Evolutionary conservation across 441 rosid genomes (phyloP).

Genomic region (Capsella rubella): DNA sequence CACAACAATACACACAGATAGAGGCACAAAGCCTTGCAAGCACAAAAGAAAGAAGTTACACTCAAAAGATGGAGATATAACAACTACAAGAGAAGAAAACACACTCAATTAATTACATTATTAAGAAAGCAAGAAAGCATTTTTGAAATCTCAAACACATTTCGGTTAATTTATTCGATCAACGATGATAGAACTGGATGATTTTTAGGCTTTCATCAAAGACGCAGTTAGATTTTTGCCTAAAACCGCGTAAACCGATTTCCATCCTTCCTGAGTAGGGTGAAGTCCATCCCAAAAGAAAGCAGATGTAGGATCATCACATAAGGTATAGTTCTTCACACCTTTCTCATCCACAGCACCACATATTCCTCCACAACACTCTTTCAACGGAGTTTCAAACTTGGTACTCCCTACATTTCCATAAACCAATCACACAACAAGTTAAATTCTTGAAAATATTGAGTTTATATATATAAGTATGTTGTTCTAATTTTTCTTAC

Average conservation of each 20-base stretch:
- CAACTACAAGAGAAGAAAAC: neutral
- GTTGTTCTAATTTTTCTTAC: neutral
- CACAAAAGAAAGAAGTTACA: neutral
- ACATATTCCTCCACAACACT: neutral
- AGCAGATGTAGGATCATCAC: constrained; percentile 8
- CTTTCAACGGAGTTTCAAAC: constrained; percentile 40
- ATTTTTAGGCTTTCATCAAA: neutral
- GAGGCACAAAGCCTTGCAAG: neutral
- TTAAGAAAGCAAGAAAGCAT: neutral
- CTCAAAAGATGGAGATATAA: neutral
- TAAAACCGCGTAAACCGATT: constrained; percentile 31
- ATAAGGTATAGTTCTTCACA: neutral
- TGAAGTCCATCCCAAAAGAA: constrained; percentile 44
- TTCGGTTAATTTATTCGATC: neutral
- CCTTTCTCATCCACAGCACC: neutral
- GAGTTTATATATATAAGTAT: too few relatives aligned
- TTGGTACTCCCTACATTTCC: constrained; percentile 25
- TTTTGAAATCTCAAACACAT: neutral
- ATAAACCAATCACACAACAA: constrained; percentile 2
- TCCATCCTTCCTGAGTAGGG: constrained; percentile 40
- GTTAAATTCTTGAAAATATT: neutral
- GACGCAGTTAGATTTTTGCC: neutral
- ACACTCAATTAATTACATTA: neutral
- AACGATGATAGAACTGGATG: neutral
- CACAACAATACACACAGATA: neutral